A percentile compares a stretch with the other conserved stretches of the same genome.
Evolutionary conservation across 1,284 basidiomycete genomes (phyloP).

Genomic region (Heterobasidion annosum): DNA sequence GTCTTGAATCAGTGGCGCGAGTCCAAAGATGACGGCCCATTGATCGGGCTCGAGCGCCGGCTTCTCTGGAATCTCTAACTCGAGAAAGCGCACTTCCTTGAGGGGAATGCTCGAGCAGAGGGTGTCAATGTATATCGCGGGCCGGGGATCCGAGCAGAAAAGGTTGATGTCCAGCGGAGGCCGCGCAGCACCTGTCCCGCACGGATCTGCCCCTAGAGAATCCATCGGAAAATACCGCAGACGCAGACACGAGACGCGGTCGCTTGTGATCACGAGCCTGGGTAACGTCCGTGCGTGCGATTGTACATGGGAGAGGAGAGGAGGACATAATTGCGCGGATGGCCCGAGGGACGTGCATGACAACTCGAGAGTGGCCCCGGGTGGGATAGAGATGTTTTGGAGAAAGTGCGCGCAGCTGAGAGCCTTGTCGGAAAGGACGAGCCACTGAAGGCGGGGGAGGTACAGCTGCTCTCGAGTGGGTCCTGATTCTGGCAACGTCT

Average conservation of each 20-base stretch:
- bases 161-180: background rate
- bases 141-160: background rate
- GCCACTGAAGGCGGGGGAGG: background rate
- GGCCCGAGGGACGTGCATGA: background rate
- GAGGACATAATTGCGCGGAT: background rate
- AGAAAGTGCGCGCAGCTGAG: slow-evolving; percentile 1
- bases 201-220: background rate
- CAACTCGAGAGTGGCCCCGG: background rate
- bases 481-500: slow-evolving; percentile 1
- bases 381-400: background rate
- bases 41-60: background rate
- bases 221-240: background rate
- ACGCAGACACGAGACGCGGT: too few relatives aligned
- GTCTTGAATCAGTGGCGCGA: background rate
- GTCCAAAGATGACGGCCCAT: background rate
- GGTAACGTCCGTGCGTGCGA: background rate
- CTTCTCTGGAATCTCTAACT: background rate
- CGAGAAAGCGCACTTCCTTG: background rate
- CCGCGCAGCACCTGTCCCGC: background rate
- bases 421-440: background rate
- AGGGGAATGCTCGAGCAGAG: background rate
- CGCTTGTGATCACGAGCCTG: background rate
- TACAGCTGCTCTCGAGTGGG: background rate
- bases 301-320: background rate
- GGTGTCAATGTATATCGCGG: background rate